These are phyloP conservation scores for Pterulicium gracile DNA, from an alignment of 1,284 basidiomycete species.

Conservation along the genomic window DNA sequence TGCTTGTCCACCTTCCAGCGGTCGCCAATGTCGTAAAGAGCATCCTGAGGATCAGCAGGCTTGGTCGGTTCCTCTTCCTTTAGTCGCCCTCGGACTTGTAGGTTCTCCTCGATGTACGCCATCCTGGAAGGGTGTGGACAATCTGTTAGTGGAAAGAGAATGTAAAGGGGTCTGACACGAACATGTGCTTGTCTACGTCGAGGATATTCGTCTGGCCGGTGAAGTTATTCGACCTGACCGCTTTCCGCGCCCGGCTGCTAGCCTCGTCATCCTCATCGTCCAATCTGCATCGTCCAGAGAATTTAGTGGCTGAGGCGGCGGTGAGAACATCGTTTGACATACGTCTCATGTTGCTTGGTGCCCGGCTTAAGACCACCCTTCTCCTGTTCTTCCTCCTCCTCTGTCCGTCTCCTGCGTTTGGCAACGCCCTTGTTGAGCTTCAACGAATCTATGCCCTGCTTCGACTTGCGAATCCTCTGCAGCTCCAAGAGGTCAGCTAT, in stretches of 20 bases:
- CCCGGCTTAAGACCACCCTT: conserved; percentile 48
- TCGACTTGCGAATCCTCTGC: conserved; percentile 63
- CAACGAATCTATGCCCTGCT: conserved; percentile 79
- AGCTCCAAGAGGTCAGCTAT: conserved; percentile 81
- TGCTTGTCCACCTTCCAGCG: conserved; percentile 52
- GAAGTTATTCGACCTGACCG: conserved; percentile 85
- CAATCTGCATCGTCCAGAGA: conserved; percentile 1
- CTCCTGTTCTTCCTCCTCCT: conserved; percentile 38
- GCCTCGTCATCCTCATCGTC: conserved; percentile 10
- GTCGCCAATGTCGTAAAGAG: conserved; percentile 73
- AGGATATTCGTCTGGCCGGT: conserved; percentile 93
- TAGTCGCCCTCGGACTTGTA: conserved; percentile 65
- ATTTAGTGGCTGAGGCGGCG: too few relatives aligned
- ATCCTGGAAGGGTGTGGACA: conserved; percentile 56
- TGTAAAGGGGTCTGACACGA: conserved; percentile 18
- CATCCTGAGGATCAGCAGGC: conserved; percentile 66
- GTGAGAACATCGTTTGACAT: too few relatives aligned
- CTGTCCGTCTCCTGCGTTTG: conserved; percentile 51
- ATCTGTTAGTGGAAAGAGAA: neutral
- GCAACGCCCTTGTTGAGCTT: conserved; percentile 79
- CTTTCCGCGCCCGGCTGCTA: conserved; percentile 31
- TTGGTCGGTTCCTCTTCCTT: conserved; percentile 34
- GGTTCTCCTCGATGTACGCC: conserved; percentile 93
- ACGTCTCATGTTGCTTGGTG: conserved; percentile 45
- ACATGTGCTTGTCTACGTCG: conserved; percentile 99